Percentiles rank a stretch among this genome's conserved stretches.
Conservation (phyloP, 2,329 filamentous ascomycete genomes). For the Zymoseptoria passerinii region DNA sequence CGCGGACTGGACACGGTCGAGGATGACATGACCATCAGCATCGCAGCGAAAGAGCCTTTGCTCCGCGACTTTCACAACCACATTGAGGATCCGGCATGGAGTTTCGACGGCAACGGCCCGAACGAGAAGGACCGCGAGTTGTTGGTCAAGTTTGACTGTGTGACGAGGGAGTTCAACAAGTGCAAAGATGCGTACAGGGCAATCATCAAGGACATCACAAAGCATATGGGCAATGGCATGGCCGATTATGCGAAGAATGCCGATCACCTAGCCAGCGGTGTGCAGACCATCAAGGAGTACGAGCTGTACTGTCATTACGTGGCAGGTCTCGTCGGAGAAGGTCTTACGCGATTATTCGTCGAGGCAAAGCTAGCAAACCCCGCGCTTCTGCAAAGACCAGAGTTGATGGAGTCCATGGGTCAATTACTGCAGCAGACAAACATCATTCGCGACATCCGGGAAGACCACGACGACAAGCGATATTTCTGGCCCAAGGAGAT, state of each 20-base stretch:
- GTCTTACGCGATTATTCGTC: conserved; percentile 82
- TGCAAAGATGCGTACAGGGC: conserved; percentile 74
- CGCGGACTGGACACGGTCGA: conserved; percentile 96
- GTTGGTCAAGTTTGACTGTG: conserved; percentile 81
- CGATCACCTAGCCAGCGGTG: conserved; percentile 62
- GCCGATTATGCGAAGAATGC: conserved; percentile 86
- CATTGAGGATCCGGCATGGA: conserved; percentile 82
- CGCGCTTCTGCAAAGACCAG: conserved; percentile 65
- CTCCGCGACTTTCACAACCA: conserved; percentile 73
- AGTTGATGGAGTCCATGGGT: conserved; percentile 90
- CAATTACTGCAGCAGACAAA: conserved; percentile 98
- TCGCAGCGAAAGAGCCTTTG: conserved; percentile 75
- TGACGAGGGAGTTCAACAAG: conserved; percentile 79
- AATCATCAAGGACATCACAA: conserved; percentile 87
- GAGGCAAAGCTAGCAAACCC: conserved; percentile 79
- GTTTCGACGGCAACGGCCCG: conserved; percentile 72
- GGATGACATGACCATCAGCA: conserved; percentile 88
- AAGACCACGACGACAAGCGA: conserved; percentile 79
- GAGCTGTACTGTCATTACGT: conserved; percentile 98
- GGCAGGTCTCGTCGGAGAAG: conserved; percentile 95
- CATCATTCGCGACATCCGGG: conserved; percentile 90
- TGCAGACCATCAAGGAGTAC: conserved; percentile 79
- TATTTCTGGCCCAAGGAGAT: conserved; percentile 95
- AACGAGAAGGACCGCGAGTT: conserved; percentile 92
- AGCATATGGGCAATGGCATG: conserved; percentile 98